Evolutionary conservation across 495 filamentous ascomycete genomes (phyloP), one percentile per base, ranked within the genome.

Genomic region (Annulohypoxylon maeteangense): DNA sequence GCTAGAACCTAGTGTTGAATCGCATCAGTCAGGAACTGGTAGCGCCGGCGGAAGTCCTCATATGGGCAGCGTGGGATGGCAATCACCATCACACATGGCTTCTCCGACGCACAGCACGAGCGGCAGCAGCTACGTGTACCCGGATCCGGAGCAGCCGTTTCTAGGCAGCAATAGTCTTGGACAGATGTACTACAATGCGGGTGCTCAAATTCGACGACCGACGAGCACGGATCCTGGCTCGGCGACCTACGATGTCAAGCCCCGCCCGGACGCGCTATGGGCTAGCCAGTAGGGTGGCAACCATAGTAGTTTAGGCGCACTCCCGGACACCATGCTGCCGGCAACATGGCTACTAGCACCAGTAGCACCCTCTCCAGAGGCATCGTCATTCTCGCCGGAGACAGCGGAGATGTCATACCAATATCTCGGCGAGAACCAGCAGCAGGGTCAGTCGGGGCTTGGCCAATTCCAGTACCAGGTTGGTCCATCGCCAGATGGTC

Each of bases 1-100:
- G 32, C 86, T 99, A 5, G 95, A 99, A 77, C 95, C 95, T 22
- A 94, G 91, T 47, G 84, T 93, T 34, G 93, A 93, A 75, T 87
- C 87, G 31, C 92, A 94, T 68, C 89, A 90, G 32, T 81, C 81
- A 29, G 85, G 87, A 1, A 73, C 78, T 8, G 90, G 87, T 69
- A 93, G 90, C 71, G 88, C 85, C 5, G 84, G 75, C 42, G 89
- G 90, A 7, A 93, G 90, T 63, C 91, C 91, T 23, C 91, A 94
- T 70, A 89, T 93, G 84, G 83, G 86, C 51, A 90, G 86, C 63
- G 80, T 88, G 14, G 90, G 91, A 10, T 94, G 92, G 92, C 87
- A 89, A 38, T 93, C 90, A 0, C 91, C 92, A 3, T 88, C 88
- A 14, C 87, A 90, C 57, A 84, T 86, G 48, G 85, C 87, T 23